Base-by-base conservation (phyloP, 345 rosid genomes). In the Dipteronia dyeriana region DNA sequence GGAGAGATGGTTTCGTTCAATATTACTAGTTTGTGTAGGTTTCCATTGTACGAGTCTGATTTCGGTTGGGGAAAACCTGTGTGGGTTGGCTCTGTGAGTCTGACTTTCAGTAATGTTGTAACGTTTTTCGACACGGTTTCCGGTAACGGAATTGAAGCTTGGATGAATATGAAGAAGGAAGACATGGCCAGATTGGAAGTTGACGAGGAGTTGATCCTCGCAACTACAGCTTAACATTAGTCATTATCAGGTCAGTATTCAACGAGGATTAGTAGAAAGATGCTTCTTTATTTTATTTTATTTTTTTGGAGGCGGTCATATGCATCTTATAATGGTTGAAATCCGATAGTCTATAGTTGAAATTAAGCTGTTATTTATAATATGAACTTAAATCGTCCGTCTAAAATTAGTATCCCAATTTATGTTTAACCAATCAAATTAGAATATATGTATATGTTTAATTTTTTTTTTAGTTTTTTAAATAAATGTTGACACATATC, bases 1-100 rank as follows among this genome's bases (percentile, higher is more conserved):
- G 81, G 87, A 39, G 79, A 88, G 73, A 45, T 84, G 45, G 67
- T 85, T 3, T 3, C 66, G 1, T 79, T 86, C 14, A 75, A 38
- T 45, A 78, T 85, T 73, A 79, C 87, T 16, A 85, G 87, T 80
- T 26, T 79, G 82, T 85, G 85, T 67, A 75, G 79, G 78, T 80
- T 85, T 64, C 84, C 85, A 1, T 4, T 77, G 8, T 85, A 85
- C 45, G 87, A 78, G 9, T 78, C 82, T 9, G 85, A 85, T 60
- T 82, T 85, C 6, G 85, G 87, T 53, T 80, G 87, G 87, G 87
- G 85, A 10, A 80, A 68, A 49, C 87, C 87, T 0, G 65, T 47
- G 38, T 81, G 85, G 87, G 59, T 73, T 47, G 66, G 74, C 63
- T 59, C 63, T n/a, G 79, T 8, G 73, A 74, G 29, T 3, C 79